Base-by-base conservation (phyloP, 2,329 filamentous ascomycete species). In the Coniochaeta sp. region DNA sequence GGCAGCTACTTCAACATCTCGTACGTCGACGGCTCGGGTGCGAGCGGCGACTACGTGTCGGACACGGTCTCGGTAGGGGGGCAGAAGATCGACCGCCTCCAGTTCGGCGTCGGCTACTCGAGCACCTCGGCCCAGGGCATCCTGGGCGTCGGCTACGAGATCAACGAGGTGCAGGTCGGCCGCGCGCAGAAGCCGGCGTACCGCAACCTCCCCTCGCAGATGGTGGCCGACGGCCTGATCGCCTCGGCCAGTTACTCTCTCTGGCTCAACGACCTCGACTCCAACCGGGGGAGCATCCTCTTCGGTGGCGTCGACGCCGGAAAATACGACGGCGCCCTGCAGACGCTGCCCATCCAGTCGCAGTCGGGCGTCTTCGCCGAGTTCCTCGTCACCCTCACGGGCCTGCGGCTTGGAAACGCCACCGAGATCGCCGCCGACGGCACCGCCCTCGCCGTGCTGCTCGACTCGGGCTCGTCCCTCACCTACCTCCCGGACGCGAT, bases 1-100 rank as follows among this genome's bases (percentile, higher is more conserved):
- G 87, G 86, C 63, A 86, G 83, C 68, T 80, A 86, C 62, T 96
- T 97, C 77, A 93, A 93, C 75, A 96, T 96, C 64, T 86, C 87
- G 1, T 96, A 96, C 65, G 88, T 89, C 44, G 92, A 96, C 73
- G 90, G 90, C 54, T 89, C 89, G 0, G 85, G 86, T 5, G 89
- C 91, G 0, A 72, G 76, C 1, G 92, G 93, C 36, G 89, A 95
- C 73, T 96, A 96, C 71, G 90, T 85, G 2, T 86, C 83, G 4
- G 93, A 97, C 69, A 88, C 81, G 0, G 75, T 96, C 60, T 76
- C 74, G 4, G 77, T 92, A 58, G 86, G 82, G 14, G 76, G 75
- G 24, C 71, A 79, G 32, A 79, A 73, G 1, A 65, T 92, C 34
- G 64, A 77, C 3, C 72, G 76, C 60, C 75, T 91, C 59, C 88